Evolutionary conservation across 345 rosid genomes (phyloP).

Genomic region (Ricinus communis): DNA sequence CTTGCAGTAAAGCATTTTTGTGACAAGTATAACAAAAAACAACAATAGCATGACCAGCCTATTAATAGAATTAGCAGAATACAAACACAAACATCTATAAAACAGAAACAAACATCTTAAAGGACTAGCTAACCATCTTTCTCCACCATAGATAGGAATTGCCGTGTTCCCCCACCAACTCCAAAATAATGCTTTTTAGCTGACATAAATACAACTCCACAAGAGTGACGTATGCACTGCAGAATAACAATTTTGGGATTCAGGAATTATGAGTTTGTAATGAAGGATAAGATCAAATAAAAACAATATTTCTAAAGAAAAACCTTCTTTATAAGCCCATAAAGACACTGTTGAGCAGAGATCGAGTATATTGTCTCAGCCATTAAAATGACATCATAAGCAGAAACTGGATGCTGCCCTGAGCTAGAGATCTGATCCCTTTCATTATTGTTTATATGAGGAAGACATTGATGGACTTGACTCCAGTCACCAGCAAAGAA

Average conservation of each 20-base stretch:
- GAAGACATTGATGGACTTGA: constrained; percentile 64
- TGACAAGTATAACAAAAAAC: background rate
- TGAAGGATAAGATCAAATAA: background rate
- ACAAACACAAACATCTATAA: background rate
- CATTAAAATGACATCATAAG: constrained; percentile 83
- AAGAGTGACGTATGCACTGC: constrained; percentile 58
- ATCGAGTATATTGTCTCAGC: constrained; percentile 87
- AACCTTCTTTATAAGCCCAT: constrained; percentile 76
- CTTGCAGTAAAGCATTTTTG: background rate
- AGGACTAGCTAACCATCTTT: constrained; percentile 60
- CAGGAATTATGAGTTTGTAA: constrained; percentile 6
- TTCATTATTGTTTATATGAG: constrained; percentile 37
- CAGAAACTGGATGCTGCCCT: constrained; percentile 29
- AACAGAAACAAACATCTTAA: constrained; percentile 2
- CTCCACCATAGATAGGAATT: constrained; percentile 72
- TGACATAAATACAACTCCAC: constrained; percentile 78
- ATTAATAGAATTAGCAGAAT: background rate
- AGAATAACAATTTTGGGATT: constrained; percentile 21
- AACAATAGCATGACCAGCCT: background rate
- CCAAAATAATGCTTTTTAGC: constrained; percentile 96
- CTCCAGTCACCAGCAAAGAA: constrained; percentile 94
- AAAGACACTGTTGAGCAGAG: constrained; percentile 62
- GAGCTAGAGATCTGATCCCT: constrained; percentile 24
- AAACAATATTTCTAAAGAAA: background rate
- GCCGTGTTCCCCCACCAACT: constrained; percentile 92